Evolutionary conservation across 768 basidiomycete genomes (phyloP), one percentile per base, ranked within the genome.

Genomic region (Phaffia tasmanica): DNA sequence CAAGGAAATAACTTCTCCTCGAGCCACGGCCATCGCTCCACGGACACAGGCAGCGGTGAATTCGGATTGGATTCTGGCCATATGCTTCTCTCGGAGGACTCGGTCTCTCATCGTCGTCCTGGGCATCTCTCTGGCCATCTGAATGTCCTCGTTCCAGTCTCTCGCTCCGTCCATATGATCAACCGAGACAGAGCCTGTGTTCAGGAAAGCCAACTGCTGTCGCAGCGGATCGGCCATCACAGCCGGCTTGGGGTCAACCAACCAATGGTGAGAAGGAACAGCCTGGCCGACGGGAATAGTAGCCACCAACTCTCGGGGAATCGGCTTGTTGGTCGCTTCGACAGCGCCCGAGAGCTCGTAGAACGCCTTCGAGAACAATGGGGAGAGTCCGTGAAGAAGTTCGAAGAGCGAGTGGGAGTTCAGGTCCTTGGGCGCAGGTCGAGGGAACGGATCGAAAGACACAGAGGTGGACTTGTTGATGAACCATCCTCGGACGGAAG

Each of bases 121-220:
- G 0, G 78, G 77, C 47, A 80, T 68, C 70, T 79, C 79, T 51
- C 75, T 71, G 70, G 76, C 76, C 65, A 76, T 75, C 57, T 77
- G 76, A 32, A 78, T 73, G 71, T 80, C 79, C 69, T 79, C 79
- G 72, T 79, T 80, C 79, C 79, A 80, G 63, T 80, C 79, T 58
- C 78, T 70, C 7, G 78, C 75, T 46, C 71, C 74, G 56, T 79
- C 78, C 14, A 80, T 72, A 8, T 72, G 72, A 15, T 79, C 78
- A 11, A 74, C 73, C 18, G 71, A 73, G 46, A 72, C 75, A 3
- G 78, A 74, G 1, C 77, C 77, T 0, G 78, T 79, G 59, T 77
- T 74, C 25, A 79, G 72, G 72, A 76, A 80, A 1, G 78, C 78
- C 16, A 78, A 71, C 70, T 80, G 79, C 21, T 77, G 76, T 32